These are phyloP conservation scores for Neospora caninum DNA, from an alignment of 169 alveolate species.

Conservation along the genomic window DNA sequence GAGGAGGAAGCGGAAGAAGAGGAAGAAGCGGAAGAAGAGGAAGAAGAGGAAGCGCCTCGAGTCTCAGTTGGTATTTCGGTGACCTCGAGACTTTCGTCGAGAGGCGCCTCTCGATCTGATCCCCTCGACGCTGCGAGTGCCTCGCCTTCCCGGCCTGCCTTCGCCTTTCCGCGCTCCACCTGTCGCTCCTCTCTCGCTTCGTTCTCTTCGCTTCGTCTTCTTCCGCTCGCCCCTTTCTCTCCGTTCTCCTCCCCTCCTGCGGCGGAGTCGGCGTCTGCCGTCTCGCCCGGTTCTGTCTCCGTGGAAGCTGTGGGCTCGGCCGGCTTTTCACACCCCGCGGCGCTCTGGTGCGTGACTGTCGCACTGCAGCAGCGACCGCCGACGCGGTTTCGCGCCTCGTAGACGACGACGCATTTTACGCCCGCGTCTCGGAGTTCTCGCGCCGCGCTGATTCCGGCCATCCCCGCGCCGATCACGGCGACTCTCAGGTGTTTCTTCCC, in stretches of 20 bases:
- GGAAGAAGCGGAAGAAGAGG: neutral
- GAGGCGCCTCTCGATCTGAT: neutral
- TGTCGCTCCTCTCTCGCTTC: neutral
- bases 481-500: neutral
- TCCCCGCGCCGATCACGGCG: slow-evolving; percentile 56
- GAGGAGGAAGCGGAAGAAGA: neutral
- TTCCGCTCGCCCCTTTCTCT: neutral
- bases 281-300: too few species aligned
- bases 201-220: neutral
- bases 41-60: neutral
- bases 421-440: slow-evolving; percentile 3
- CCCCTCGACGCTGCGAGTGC: neutral
- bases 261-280: too few species aligned
- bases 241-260: too few species aligned
- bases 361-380: slow-evolving; percentile 63
- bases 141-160: neutral
- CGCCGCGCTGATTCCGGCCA: slow-evolving; percentile 53
- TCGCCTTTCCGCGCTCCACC: neutral
- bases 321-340: neutral
- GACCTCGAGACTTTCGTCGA: too few species aligned
- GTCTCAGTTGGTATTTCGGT: neutral
- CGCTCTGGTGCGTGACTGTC: neutral
- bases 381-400: slow-evolving; percentile 49
- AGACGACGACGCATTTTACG: slow-evolving; percentile 36
- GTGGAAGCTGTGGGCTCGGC: neutral